These are phyloP conservation scores for Psilocybe cyanescens DNA, from an alignment of 768 basidiomycete species.

Conservation along the genomic window DNA sequence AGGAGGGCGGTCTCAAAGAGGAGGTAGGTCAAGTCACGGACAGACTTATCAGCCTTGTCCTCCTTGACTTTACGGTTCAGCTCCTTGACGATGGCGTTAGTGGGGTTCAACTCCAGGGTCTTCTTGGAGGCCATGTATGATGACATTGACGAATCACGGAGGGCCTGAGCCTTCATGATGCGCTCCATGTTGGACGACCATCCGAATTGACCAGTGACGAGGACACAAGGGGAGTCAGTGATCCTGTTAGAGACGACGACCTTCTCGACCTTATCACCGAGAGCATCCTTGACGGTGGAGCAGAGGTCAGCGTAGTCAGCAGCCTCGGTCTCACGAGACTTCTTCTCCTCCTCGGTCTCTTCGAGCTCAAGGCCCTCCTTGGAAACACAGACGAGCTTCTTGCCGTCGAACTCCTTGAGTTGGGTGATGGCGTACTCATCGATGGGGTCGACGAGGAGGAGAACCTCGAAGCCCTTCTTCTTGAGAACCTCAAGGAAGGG, in stretches of 20 bases:
- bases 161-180: conserved; percentile 99
- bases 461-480: conserved; percentile 99
- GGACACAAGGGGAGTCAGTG: conserved; percentile 93
- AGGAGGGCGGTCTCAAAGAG: conserved; percentile 97
- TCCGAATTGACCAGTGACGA: conserved; percentile 98
- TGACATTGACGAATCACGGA: conserved; percentile 96
- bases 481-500: conserved; percentile 99
- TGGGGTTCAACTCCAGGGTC: conserved; percentile 95
- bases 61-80: conserved; percentile 93
- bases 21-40: conserved; percentile 93
- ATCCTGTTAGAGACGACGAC: conserved; percentile 98
- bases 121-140: conserved; percentile 99
- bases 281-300: conserved; percentile 95
- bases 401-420: conserved; percentile 98
- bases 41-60: conserved; percentile 99
- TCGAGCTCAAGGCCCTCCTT: conserved; percentile 99
- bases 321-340: conserved; percentile 81
- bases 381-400: conserved; percentile 96
- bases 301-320: conserved; percentile 87
- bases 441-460: conserved; percentile 97
- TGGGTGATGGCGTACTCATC: conserved; percentile 99
- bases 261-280: conserved; percentile 99
- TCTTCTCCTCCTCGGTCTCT: conserved; percentile 99
- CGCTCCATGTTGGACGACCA: conserved; percentile 99
- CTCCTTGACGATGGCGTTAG: conserved; percentile 93